phyloP scores from a whole-genome alignment of 352 stramenopile species.

The Phytophthora brassicae region DNA sequence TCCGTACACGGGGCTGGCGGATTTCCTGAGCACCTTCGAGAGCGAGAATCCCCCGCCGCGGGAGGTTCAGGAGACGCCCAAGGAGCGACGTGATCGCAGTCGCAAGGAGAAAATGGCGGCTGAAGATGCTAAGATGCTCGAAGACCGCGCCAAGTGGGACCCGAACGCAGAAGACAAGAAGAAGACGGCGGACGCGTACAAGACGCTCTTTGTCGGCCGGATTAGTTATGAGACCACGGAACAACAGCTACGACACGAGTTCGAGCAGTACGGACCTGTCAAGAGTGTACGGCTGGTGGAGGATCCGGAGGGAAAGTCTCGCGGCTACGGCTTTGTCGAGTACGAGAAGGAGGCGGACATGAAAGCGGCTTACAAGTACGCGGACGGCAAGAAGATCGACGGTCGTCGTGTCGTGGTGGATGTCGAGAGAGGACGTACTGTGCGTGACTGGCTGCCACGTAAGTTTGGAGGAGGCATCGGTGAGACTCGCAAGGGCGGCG shows the following conservation, averaged over 20 bases:
- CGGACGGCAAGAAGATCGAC: constrained; percentile 96
- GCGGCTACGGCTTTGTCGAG: constrained; percentile 98
- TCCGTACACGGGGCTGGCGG: constrained; percentile 62
- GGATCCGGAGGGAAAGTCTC: constrained; percentile 89
- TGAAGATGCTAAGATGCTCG: constrained; percentile 69
- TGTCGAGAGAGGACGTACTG: constrained; percentile 97
- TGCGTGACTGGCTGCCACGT: constrained; percentile 95
- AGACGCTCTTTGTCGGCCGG: constrained; percentile 97
- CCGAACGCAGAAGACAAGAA: constrained; percentile 55
- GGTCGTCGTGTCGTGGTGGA: constrained; percentile 96
- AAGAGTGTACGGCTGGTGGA: constrained; percentile 89
- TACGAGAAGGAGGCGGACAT: constrained; percentile 97
- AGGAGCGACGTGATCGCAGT: constrained; percentile 67
- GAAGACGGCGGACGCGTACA: constrained; percentile 94
- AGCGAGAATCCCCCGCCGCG: constrained; percentile 51
- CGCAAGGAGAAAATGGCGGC: constrained; percentile 57
- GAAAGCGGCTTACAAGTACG: constrained; percentile 94
- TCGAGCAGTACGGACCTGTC: constrained; percentile 94
- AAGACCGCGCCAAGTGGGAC: constrained; percentile 70
- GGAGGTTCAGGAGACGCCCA: constrained; percentile 72
- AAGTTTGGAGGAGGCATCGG: constrained; percentile 95
- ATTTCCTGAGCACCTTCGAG: constrained; percentile 62
- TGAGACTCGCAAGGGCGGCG: constrained; percentile 76
- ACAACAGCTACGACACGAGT: constrained; percentile 96
- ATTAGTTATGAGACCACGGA: constrained; percentile 98